Base-by-base conservation (phyloP, 2,329 filamentous ascomycete species). In the Zymoseptoria brevis region DNA sequence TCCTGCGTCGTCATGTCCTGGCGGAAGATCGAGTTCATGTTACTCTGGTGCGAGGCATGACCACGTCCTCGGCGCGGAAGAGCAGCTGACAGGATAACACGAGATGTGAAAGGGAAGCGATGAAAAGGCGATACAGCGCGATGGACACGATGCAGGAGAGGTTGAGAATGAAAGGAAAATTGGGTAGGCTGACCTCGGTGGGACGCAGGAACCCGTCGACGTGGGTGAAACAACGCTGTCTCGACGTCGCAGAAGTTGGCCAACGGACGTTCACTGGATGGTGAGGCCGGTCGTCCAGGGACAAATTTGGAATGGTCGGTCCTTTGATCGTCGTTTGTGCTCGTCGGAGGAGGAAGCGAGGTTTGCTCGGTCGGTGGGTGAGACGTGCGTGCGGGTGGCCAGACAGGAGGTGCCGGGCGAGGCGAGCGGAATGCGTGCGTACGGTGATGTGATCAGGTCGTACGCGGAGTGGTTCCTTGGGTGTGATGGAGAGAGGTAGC, bases 131-230 rank as follows among this genome's bases (percentile, higher is more conserved):
- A 63, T 62, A 16, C 11, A 45, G 35, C 35, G 35, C 35, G 35
- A 45, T 45, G 35, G 16, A 16, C 16, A 45, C 11, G 35, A 45
- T 45, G 35, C 35, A 16, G 35, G 35, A 45, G 11, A 45, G 35
- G 35, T 45, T 11, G 16, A 45, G 35, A n/a, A 4, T 45, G 35
- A 45, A 45, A 7, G 35, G 35, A 1, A 45, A 16, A 45, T 45
- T 60, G 56, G 54, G 50, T 58, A 16, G 52, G 64, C 62, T 59
- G 53, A 66, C 64, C 60, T 60, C 52, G 45, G 64, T 66, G 41
- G 64, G 55, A 66, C 64, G 58, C 62, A 62, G 59, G 53, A 61
- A 61, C 56, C 55, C 60, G 60, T 56, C 53, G 49, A 45, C 35
- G 35, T n/a, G 16, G 35, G 35, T 45, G 35, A 5, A 45, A 45